Evolutionary conservation across 2,329 filamentous ascomycete genomes (phyloP), one percentile per base, ranked within the genome.

Genomic region (Aspergillus costaricaensis): DNA sequence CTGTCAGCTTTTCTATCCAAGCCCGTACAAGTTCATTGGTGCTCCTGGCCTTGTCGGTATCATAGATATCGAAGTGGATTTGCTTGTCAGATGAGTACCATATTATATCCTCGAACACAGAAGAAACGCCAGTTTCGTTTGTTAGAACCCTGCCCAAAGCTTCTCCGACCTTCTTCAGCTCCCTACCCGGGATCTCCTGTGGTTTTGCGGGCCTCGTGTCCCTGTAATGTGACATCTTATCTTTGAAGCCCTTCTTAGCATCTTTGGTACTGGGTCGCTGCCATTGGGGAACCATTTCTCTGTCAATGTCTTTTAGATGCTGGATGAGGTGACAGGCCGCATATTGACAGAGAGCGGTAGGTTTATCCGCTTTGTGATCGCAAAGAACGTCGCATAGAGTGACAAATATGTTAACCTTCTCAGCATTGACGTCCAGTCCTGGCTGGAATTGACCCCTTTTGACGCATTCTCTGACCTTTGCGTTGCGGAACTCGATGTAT

Each of bases 341-440:
- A 19, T 50, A 50, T 19, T 50, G 25, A 19, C n/a, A 27, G 4
- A 50, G 25, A 32, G 47, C 12, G 10, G n/a, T 17, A 2, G 15
- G 25, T 10, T 25, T 10, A 7, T 32, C 47, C 9, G 10, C 25
- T 12, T n/a, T 27, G 7, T 27, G n/a, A 8, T 27, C 47, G 17
- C 47, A 50, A 50, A 50, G 47, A 17, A 50, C n/a, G n/a, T 50
- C 47, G 25, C 47, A 50, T 12, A 50, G 47, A 14, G 47, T 50
- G 7, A 50, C 47, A 19, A 50, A 50, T 4, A 50, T 50, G 5
- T 50, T 15, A 5, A 50, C 47, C 25, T 50, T 50, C 8, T 50
- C 23, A 8, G 25, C n/a, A 50, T 50, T 50, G 7, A 30, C 8
- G 25, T 50, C 9, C 25, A 30, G 8, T 3, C 17, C 9, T 19